A percentile compares a stretch with the other conserved stretches of the same genome.
phyloP scores from a whole-genome alignment of 2,329 filamentous ascomycete genomes.

The Ceratocystis destructans region DNA sequence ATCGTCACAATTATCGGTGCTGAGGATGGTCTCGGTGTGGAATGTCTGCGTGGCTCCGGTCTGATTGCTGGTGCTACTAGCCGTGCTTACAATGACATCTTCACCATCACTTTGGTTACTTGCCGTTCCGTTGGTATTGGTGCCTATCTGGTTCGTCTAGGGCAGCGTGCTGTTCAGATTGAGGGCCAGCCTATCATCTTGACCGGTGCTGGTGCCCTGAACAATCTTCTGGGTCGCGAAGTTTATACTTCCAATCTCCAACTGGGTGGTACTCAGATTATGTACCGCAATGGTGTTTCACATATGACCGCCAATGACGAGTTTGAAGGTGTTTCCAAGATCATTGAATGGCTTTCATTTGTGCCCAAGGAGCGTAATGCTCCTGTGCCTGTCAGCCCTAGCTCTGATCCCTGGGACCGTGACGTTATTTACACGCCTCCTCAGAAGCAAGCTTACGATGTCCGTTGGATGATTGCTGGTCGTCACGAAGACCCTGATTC shows the following conservation, averaged over 20 bases:
- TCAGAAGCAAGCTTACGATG: slow-evolving; percentile 77
- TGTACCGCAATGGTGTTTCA: slow-evolving; percentile 99
- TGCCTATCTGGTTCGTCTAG: slow-evolving; percentile 95
- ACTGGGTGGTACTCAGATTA: slow-evolving; percentile 99
- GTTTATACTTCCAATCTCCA: slow-evolving; percentile 98
- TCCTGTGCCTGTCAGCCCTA: slow-evolving; percentile 83
- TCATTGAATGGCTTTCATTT: slow-evolving; percentile 95
- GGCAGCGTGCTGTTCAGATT: slow-evolving; percentile 96
- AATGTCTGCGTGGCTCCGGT: slow-evolving; percentile 92
- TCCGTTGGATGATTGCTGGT: slow-evolving; percentile 83
- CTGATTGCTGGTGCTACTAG: slow-evolving; percentile 96
- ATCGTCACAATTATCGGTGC: slow-evolving; percentile 86
- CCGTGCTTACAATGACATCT: slow-evolving; percentile 95
- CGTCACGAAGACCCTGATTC: slow-evolving; percentile 45
- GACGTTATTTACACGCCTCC: slow-evolving; percentile 74
- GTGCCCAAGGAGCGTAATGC: slow-evolving; percentile 90
- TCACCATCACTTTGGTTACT: slow-evolving; percentile 93
- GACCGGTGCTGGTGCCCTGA: slow-evolving; percentile 90
- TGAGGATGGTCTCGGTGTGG: slow-evolving; percentile 92
- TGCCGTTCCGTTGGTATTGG: slow-evolving; percentile 98
- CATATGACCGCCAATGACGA: slow-evolving; percentile 98
- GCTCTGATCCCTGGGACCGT: slow-evolving; percentile 79
- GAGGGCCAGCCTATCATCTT: slow-evolving; percentile 98
- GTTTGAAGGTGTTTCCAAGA: slow-evolving; percentile 94
- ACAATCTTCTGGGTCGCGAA: slow-evolving; percentile 94